A percentile compares a stretch with the other conserved stretches of the same genome.
Conservation (phyloP, 768 basidiomycete genomes). For the Mycena epipterygia region DNA sequence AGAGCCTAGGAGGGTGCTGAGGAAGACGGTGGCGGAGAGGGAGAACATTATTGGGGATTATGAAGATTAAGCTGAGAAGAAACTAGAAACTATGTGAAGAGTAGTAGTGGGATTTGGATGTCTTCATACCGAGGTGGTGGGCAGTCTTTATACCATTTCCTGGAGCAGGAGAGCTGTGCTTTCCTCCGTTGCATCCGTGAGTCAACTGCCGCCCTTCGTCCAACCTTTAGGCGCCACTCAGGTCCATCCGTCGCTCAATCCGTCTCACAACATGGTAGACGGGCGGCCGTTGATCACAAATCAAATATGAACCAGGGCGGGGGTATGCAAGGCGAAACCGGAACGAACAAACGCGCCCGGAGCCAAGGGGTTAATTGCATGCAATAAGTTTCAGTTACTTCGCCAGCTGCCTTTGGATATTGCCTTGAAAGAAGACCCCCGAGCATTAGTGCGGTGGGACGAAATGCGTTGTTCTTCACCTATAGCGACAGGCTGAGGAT, state of each 20-base stretch:
- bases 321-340: no score
- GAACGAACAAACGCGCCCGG: no score
- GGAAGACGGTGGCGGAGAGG: conserved; percentile 9
- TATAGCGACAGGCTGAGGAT: no score
- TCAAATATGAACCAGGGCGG: not conserved
- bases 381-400: no score
- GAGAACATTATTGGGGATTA: conserved; percentile 21
- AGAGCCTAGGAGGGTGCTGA: conserved; percentile 16
- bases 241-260: not conserved
- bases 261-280: not conserved
- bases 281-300: not conserved
- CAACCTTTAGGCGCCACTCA: no score
- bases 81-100: not conserved
- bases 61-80: not conserved
- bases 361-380: no score
- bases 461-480: no score
- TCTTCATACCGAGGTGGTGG: not conserved
- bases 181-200: not conserved
- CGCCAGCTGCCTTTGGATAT: no score
- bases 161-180: not conserved
- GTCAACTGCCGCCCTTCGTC: not conserved
- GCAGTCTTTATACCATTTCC: not conserved
- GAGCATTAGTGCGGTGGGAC: no score
- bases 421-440: no score
- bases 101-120: conserved; percentile 8